A percentile compares a stretch with the other conserved stretches of the same genome.
phyloP scores from a whole-genome alignment of 1,284 basidiomycete genomes.

The Thecaphora frezii region DNA sequence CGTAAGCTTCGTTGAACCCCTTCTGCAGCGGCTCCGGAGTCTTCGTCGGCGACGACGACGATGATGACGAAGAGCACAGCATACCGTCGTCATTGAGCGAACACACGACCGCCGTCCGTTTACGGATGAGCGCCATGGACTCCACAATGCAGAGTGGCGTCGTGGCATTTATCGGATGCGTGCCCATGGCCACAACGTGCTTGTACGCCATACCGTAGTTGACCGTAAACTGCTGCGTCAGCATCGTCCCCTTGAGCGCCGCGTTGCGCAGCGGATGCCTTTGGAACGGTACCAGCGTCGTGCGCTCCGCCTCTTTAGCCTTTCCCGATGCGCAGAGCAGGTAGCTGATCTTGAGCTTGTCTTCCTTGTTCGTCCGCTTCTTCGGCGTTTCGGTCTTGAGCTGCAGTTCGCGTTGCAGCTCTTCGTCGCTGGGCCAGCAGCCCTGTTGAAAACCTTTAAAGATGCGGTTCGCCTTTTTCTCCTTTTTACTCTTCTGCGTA shows the following conservation, averaged over 20 bases:
- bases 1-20: slow-evolving; percentile 45
- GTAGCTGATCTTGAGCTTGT: neutral
- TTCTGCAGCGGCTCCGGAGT: neutral
- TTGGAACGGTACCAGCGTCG: slow-evolving; percentile 18
- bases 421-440: slow-evolving; percentile 8
- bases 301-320: neutral
- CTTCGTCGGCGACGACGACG: too few species aligned
- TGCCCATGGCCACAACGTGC: slow-evolving; percentile 30
- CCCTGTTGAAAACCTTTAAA: slow-evolving; percentile 15
- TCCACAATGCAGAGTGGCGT: slow-evolving; percentile 9
- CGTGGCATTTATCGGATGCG: slow-evolving; percentile 8
- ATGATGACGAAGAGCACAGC: neutral
- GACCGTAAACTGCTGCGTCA: slow-evolving; percentile 42
- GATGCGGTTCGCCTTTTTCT: slow-evolving; percentile 14
- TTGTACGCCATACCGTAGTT: slow-evolving; percentile 45
- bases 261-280: slow-evolving; percentile 13
- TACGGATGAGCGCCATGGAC: slow-evolving; percentile 12
- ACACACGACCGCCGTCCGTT: slow-evolving; percentile 7
- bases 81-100: neutral
- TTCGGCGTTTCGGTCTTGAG: neutral
- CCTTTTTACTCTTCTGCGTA: slow-evolving; percentile 5
- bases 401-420: neutral
- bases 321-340: neutral
- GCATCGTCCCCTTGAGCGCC: slow-evolving; percentile 12
- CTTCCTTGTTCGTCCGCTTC: neutral